phyloP scores from a whole-genome alignment of 306 rosid genomes.

The Trifolium fragiferum region DNA sequence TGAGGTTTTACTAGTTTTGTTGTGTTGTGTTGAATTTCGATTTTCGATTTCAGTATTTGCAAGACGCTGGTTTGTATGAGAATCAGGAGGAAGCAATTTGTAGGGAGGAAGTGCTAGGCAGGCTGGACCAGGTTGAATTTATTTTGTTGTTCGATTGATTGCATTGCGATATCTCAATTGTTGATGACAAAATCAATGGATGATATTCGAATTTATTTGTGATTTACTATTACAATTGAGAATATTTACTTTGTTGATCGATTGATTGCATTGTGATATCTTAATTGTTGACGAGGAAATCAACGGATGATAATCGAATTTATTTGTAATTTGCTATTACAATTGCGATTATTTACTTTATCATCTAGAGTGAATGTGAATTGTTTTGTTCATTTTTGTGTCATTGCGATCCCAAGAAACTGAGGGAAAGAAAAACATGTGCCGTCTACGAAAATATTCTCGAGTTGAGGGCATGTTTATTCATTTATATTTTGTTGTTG shows the following conservation, averaged over 20 bases:
- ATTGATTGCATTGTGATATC: no score
- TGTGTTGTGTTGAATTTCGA: conserved; percentile 53
- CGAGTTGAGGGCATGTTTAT: conserved; percentile 8
- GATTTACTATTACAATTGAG: neutral
- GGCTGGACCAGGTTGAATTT: conserved; percentile 86
- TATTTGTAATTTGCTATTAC: neutral
- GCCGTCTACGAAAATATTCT: conserved; percentile 11
- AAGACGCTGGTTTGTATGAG: conserved; percentile 82
- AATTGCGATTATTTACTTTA: neutral
- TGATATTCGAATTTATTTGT: neutral
- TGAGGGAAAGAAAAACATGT: neutral
- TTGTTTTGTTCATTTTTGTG: conserved; percentile 22
- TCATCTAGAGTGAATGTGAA: neutral
- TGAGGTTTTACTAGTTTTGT: conserved; percentile 27
- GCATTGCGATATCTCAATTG: neutral
- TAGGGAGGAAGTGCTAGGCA: conserved; percentile 95
- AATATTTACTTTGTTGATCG: no score
- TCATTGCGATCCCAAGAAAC: conserved; percentile 24
- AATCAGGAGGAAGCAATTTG: conserved; percentile 76
- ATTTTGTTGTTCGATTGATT: conserved; percentile 12
- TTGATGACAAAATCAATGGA: neutral
- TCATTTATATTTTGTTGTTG: conserved; percentile 22
- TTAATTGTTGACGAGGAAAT: neutral
- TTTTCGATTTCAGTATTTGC: conserved; percentile 76
- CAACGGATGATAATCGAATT: neutral